Conservation (phyloP, 2,329 filamentous ascomycete genomes). For the Parascedosporium putredinis region DNA sequence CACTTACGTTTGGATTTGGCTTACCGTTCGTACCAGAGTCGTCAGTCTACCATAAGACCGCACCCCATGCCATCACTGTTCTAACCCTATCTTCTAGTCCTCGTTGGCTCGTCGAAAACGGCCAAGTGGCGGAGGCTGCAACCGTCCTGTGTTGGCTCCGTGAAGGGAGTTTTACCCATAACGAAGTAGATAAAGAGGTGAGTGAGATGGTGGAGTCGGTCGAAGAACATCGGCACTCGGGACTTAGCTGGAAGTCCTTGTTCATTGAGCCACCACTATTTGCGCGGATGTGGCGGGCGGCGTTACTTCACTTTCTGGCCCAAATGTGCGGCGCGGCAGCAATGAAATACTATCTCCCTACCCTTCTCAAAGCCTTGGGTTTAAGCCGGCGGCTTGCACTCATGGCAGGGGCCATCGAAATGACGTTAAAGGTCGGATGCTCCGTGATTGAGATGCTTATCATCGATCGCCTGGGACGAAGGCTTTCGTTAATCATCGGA, state of each 20-base stretch:
- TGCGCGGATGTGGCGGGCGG: slow-evolving; percentile 44
- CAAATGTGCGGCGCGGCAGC: slow-evolving; percentile 50
- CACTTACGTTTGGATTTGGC: slow-evolving; percentile 35
- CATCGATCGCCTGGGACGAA: slow-evolving; percentile 41
- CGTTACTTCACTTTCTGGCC: slow-evolving; percentile 48
- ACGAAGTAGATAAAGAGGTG: slow-evolving; percentile 31
- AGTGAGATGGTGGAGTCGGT: slow-evolving; percentile 34
- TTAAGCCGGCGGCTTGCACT: slow-evolving; percentile 35
- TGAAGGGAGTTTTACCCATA: slow-evolving; percentile 26
- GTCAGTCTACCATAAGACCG: slow-evolving; percentile 22
- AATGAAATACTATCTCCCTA: slow-evolving; percentile 51
- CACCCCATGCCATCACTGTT: background rate
- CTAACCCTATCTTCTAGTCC: slow-evolving; percentile 26
- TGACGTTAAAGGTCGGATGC: slow-evolving; percentile 45
- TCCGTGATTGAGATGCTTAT: slow-evolving; percentile 46
- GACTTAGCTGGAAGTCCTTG: slow-evolving; percentile 27
- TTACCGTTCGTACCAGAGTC: slow-evolving; percentile 44
- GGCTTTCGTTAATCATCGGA: slow-evolving; percentile 36
- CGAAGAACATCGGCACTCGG: slow-evolving; percentile 20
- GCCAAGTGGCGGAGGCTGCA: slow-evolving; percentile 29
- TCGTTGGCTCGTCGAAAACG: slow-evolving; percentile 47
- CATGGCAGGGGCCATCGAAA: slow-evolving; percentile 45
- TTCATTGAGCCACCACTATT: slow-evolving; percentile 38
- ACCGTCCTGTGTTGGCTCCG: slow-evolving; percentile 37
- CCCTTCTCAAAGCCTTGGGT: slow-evolving; percentile 40